Evolutionary conservation across 2,329 filamentous ascomycete genomes (phyloP).

Genomic region (Hawksworthiomyces lignivorus): DNA sequence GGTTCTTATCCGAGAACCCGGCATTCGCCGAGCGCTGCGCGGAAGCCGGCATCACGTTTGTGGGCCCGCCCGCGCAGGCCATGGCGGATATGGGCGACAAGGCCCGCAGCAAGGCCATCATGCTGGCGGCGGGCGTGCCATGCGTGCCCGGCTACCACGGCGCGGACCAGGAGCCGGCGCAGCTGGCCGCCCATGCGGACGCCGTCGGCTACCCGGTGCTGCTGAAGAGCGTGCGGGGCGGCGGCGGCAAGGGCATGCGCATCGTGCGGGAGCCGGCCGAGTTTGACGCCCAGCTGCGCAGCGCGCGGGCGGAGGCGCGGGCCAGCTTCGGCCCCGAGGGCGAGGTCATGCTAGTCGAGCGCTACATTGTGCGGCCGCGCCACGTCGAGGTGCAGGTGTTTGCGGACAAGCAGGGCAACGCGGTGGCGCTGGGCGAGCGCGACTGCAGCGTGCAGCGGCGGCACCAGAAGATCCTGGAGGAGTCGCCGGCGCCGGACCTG

Average conservation of each 20-base stretch:
- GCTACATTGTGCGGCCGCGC: slow-evolving; percentile 68
- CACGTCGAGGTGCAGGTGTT: slow-evolving; percentile 92
- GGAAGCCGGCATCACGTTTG: slow-evolving; percentile 86
- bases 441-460: slow-evolving; percentile 82
- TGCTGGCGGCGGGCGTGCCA: slow-evolving; percentile 88
- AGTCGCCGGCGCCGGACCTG: slow-evolving; percentile 70
- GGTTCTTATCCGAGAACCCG: slow-evolving; percentile 91
- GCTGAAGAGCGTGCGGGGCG: slow-evolving; percentile 72
- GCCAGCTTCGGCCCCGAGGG: slow-evolving; percentile 74
- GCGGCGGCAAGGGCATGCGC: slow-evolving; percentile 79
- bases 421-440: slow-evolving; percentile 76
- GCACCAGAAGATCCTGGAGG: slow-evolving; percentile 87
- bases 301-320: slow-evolving; percentile 66
- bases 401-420: slow-evolving; percentile 71
- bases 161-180: slow-evolving; percentile 60
- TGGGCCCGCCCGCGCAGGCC: slow-evolving; percentile 78
- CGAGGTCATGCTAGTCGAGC: slow-evolving; percentile 77
- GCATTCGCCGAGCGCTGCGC: slow-evolving; percentile 82
- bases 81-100: slow-evolving; percentile 92
- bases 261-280: slow-evolving; percentile 63
- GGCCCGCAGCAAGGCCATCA: slow-evolving; percentile 89
- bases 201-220: slow-evolving; percentile 63
- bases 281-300: slow-evolving; percentile 61
- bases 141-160: slow-evolving; percentile 97
- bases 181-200: slow-evolving; percentile 57